Conservation (phyloP, 345 rosid genomes). For the Leavenworthia alabamica region DNA sequence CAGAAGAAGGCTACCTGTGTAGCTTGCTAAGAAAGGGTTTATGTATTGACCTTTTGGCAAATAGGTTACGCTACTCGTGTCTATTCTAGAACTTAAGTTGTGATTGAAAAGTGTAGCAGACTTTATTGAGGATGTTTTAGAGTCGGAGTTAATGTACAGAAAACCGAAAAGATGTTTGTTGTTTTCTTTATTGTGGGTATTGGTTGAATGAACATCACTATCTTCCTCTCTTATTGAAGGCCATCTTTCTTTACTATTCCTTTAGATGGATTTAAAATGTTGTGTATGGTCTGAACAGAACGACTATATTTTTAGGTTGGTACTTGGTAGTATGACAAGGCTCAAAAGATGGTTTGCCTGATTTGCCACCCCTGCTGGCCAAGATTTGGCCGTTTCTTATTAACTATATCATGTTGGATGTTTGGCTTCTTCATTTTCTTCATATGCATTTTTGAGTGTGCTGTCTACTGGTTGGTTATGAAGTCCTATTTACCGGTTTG, state of each 20-base stretch:
- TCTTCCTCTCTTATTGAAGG: neutral
- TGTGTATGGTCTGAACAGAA: slow-evolving; percentile 18
- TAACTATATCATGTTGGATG: slow-evolving; percentile 3
- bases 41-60: slow-evolving; percentile 41
- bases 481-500: neutral
- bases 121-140: slow-evolving; percentile 33
- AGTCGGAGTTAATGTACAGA: slow-evolving; percentile 44
- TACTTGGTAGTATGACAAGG: slow-evolving; percentile 30
- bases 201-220: slow-evolving; percentile 10
- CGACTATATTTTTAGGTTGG: slow-evolving; percentile 37
- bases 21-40: slow-evolving; percentile 38
- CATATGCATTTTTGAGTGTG: slow-evolving; percentile 5
- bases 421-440: neutral
- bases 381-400: slow-evolving; percentile 3
- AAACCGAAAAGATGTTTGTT: slow-evolving; percentile 15
- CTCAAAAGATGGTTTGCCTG: slow-evolving; percentile 23
- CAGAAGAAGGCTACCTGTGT: slow-evolving; percentile 54
- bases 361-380: neutral
- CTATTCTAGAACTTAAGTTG: slow-evolving; percentile 44
- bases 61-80: slow-evolving; percentile 46
- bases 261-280: slow-evolving; percentile 28
- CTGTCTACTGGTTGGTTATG: slow-evolving; percentile 18
- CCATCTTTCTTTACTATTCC: slow-evolving; percentile 11
- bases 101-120: slow-evolving; percentile 47
- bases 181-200: slow-evolving; percentile 18